Evolutionary conservation across 306 rosid genomes (phyloP), one percentile per base, ranked within the genome.

Genomic region (Hippophae gyantsensis): DNA sequence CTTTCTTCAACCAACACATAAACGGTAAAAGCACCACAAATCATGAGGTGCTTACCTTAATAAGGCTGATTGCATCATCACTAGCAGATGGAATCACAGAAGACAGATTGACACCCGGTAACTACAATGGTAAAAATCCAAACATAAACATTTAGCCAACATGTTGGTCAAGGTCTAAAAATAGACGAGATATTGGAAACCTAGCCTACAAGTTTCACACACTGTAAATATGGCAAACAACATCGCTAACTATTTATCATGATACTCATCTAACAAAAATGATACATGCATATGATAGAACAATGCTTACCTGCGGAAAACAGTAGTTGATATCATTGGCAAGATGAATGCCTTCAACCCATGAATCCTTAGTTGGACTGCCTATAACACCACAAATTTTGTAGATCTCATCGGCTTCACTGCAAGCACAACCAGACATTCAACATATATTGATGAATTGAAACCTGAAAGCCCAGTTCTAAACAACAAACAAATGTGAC

Each of bases 361-460:
- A 93, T 48, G 90, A 74, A 56, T 80, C 89, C 60, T 51, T 66
- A 14, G 82, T 93, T 65, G 99, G 99, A 64, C 70, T 88, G 78
- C 99, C 97, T 8, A 88, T 83, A 60, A 93, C 90, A 69, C 86
- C 77, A 64, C 99, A 93, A 58, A 93, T 88, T 82, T 93, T 93
- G 78, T 74, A 81, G 60, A 93, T 80, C 77, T 93, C 97, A 72
- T 93, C 99, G 9, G 84, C 82, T 74, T 88, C 97, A 68, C 97
- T 93, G 97, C 74, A 73, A 18, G 13, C 10, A 66, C 9, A 6
- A 32, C 5, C 38, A 32, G 4, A 32, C 38, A 32, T 1, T 3
- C 38, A 57, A 6, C 26, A 49, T n/a, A 5, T 12, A 49, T 13
- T 6, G 53, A 49, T 12, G 2, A 49, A 6, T 49, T 13, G 7